Conservation (phyloP, 129 eudicot species). For the Lonicera japonica region DNA sequence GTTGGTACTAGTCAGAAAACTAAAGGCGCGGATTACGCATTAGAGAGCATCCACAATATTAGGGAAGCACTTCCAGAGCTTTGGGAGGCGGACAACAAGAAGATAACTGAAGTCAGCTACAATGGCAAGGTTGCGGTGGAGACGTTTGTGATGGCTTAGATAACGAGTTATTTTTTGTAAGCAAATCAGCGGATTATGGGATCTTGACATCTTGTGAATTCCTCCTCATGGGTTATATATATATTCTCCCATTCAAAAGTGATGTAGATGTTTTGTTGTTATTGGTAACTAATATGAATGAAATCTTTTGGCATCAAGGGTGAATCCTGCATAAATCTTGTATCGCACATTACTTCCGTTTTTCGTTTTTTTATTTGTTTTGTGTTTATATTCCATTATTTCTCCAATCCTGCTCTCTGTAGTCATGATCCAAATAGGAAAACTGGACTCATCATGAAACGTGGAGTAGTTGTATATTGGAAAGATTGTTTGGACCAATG, state of each 20-base stretch:
- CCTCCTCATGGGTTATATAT: neutral
- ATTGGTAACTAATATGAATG: slow-evolving; percentile 1
- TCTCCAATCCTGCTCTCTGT: too few species aligned
- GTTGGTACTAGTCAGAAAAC: slow-evolving; percentile 71
- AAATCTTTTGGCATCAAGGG: slow-evolving; percentile 5
- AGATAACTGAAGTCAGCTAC: slow-evolving; percentile 39
- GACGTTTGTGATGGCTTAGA: slow-evolving; percentile 76
- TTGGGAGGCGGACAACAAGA: slow-evolving; percentile 47
- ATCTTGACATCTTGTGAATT: neutral
- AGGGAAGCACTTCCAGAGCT: slow-evolving; percentile 88
- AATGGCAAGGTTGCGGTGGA: slow-evolving; percentile 50
- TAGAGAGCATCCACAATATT: slow-evolving; percentile 86
- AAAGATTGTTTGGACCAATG: too few species aligned
- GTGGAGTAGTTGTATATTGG: too few species aligned
- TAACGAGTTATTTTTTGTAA: neutral
- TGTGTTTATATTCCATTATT: too few species aligned
- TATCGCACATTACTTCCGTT: neutral
- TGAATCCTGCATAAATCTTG: neutral
- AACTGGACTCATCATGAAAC: too few species aligned
- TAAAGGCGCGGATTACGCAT: slow-evolving; percentile 90
- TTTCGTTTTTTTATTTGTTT: too few species aligned
- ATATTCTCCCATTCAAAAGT: neutral
- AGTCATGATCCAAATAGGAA: too few species aligned
- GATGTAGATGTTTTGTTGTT: slow-evolving; percentile 20
- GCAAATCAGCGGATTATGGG: neutral